Base-by-base conservation (phyloP, 2,329 filamentous ascomycete species). In the Apiospora aurea region DNA sequence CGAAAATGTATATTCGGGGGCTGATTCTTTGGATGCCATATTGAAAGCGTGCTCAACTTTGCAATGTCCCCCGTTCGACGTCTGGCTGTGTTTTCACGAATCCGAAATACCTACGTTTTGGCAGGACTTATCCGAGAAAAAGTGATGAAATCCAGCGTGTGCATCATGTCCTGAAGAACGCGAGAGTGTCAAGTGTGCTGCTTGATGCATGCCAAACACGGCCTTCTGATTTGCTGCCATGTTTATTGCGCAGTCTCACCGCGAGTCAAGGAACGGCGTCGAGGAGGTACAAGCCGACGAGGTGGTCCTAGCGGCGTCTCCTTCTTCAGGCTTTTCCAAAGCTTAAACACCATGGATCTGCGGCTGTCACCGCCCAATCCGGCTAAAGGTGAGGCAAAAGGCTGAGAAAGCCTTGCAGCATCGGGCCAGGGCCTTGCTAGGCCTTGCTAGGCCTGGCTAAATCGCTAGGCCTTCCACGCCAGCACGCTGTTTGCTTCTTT, bases 311-410 rank as follows among this genome's bases (percentile, higher is more conserved):
- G 57, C 34, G 57, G 57, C 57, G 29, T 61, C 10, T 38, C 34
- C 18, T 38, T 64, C 57, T 34, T 64, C 44, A 69, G 16, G 44
- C 67, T 49, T 38, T 69, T 46, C 67, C 67, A 49, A 69, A 69
- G 67, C 67, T 69, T 69, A 69, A 69, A 47, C 18, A 18, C 44
- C 44, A 21, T 24, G 67, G 44, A 69, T 49, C 29, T 24, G 44
- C 67, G 67, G 2, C 26, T 49, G 43, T 46, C 67, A 47, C n/a
- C 16, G 67, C 67, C 67, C 18, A 69, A 49, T 34, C 14, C 4
- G 67, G 67, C 49, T 69, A 69, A 49, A 69, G 67, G 67, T 18
- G 67, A 34, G 43, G 67, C 38, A 46, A 69, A 69, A 69, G 47
- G 47, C 68, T 41, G 68, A 69, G 24, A 57, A n/a, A 51, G 46